Percentiles rank a stretch among this genome's conserved stretches.
phyloP scores from a whole-genome alignment of 208 protist genomes.

The Phytomonas serpens region DNA sequence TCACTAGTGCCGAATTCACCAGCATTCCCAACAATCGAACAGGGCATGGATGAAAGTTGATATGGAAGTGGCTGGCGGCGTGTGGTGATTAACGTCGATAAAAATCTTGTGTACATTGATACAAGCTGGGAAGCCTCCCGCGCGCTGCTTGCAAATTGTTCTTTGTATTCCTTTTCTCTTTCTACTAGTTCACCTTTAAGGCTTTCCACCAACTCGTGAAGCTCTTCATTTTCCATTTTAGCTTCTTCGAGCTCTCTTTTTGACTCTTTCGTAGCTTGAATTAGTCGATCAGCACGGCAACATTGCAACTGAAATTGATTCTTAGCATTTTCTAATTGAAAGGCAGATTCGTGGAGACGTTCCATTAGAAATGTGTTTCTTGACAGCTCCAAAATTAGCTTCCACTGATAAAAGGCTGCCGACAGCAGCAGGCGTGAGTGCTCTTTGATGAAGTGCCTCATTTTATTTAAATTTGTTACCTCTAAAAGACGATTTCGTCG shows the following conservation, averaged over 20 bases:
- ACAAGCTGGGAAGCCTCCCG: slow-evolving; percentile 13
- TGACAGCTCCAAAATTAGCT: slow-evolving; percentile 48
- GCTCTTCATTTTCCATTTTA: slow-evolving; percentile 23
- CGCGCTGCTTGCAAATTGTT: slow-evolving; percentile 29
- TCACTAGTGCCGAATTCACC: neutral
- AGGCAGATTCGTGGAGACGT: slow-evolving; percentile 69
- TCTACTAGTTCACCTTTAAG: slow-evolving; percentile 37
- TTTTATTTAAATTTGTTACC: slow-evolving; percentile 30
- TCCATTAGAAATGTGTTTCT: slow-evolving; percentile 69
- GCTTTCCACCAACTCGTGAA: slow-evolving; percentile 22
- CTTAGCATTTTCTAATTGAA: slow-evolving; percentile 82
- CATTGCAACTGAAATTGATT: slow-evolving; percentile 89
- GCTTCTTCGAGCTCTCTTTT: slow-evolving; percentile 32
- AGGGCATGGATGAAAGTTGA: neutral
- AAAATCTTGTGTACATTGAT: neutral
- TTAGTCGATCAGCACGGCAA: slow-evolving; percentile 64
- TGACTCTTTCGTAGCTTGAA: slow-evolving; percentile 39
- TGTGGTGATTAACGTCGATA: neutral
- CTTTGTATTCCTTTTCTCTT: slow-evolving; percentile 42
- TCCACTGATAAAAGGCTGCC: slow-evolving; percentile 64
- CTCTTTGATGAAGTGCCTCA: slow-evolving; percentile 22
- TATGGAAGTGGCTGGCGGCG: neutral
- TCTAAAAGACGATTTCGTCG: slow-evolving; percentile 24
- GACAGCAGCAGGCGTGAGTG: slow-evolving; percentile 21
- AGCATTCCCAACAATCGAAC: neutral